Evolutionary conservation across 2,329 filamentous ascomycete species (phyloP).

Genomic region (Seiridium unicorne): DNA sequence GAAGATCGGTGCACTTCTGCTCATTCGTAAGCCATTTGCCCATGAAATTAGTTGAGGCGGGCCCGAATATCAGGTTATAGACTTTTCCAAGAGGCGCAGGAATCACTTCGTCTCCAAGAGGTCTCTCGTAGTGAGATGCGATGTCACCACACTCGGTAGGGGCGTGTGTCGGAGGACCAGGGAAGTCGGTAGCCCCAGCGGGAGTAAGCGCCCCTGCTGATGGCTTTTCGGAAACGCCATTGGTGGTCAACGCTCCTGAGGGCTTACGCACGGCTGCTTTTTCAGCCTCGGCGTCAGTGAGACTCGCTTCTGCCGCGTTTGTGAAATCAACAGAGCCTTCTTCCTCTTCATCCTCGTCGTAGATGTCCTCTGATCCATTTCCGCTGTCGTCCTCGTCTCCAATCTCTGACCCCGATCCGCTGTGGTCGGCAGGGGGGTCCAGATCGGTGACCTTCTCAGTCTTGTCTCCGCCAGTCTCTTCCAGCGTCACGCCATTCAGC

Average conservation of each 20-base stretch:
- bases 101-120: conserved; percentile 82
- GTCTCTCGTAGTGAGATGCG: conserved; percentile 77
- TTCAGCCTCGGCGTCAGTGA: conserved; percentile 56
- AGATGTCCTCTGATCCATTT: conserved; percentile 74
- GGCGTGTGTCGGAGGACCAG: conserved; percentile 77
- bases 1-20: conserved; percentile 85
- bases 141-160: conserved; percentile 84
- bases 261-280: conserved; percentile 68
- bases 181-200: conserved; percentile 63
- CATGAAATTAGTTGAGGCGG: conserved; percentile 78
- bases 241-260: conserved; percentile 54
- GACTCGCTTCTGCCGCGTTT: conserved; percentile 37
- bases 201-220: conserved; percentile 45
- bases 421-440: conserved; percentile 47
- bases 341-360: conserved; percentile 77
- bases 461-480: conserved; percentile 82
- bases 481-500: conserved; percentile 81
- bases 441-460: conserved; percentile 74
- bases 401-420: conserved; percentile 56
- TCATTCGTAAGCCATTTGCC: conserved; percentile 81
- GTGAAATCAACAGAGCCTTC: conserved; percentile 49
- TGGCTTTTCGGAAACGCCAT: conserved; percentile 48
- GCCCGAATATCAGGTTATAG: conserved; percentile 84
- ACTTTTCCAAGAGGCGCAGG: conserved; percentile 88
- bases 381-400: conserved; percentile 43